Base-by-base conservation (phyloP, 139 green algal genomes). In the Pseudopediastrum boryanum region DNA sequence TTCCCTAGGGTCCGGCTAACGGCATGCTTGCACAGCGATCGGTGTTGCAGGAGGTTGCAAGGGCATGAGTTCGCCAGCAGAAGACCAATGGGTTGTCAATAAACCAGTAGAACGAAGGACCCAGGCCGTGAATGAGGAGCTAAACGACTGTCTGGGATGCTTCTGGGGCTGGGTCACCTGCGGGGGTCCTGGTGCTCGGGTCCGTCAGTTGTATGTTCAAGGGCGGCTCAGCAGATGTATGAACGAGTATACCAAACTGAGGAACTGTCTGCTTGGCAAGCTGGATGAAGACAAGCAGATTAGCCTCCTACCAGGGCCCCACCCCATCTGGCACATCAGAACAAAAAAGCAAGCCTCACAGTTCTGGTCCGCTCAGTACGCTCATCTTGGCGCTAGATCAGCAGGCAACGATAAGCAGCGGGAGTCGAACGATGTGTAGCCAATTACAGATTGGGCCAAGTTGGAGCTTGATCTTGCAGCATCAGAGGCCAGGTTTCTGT, bases 131-230 rank as follows among this genome's bases (percentile, higher is more conserved):
- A 82, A 38, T 33, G 64, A 61, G 29, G 76, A 82, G 39, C 10
- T 63, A 4, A 39, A 82, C 2, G 64, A 82, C 65, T 82, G 76
- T 43, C 62, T 69, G 29, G 50, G 23, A 1, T 43, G 64, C 54
- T 82, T 82, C 64, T 82, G 76, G 76, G 70, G 46, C 3, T 82
- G 76, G 76, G 50, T 82, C 4, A 69, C 76, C 4, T 82, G 76
- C 59, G 76, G 76, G 3, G 76, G 76, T 31, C 76, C 76, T 25
- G 76, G 46, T 42, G 76, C 76, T 16, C 76, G 76, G 38, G 51
- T 82, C 8, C 50, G 76, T 39, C 76, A 82, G 65, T 52, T 82
- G 12, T 82, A 82, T 9, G 42, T 76, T 1, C 68, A 69, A 25
- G 76, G 76, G 39, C 52, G 54, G 27, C 76, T 82, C 51, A 76